phyloP scores from a whole-genome alignment of 2,329 filamentous ascomycete species.

The Huntiella moniliformis region DNA sequence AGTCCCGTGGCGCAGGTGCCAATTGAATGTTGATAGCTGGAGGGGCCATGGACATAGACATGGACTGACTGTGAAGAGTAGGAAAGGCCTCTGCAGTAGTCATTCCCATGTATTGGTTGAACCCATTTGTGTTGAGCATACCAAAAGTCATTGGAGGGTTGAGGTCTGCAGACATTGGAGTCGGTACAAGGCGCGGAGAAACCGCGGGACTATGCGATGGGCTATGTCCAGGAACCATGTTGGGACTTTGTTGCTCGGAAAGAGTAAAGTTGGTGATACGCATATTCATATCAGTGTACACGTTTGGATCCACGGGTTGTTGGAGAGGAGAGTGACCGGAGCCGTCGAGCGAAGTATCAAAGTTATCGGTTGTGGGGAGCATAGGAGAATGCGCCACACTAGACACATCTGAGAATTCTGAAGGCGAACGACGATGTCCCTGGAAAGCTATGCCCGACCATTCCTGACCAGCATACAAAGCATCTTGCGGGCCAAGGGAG shows the following conservation, averaged over 20 bases:
- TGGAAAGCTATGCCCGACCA: slow-evolving; percentile 48
- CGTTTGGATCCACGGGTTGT: slow-evolving; percentile 51
- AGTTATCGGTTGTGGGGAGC: slow-evolving; percentile 56
- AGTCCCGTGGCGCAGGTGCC: slow-evolving; percentile 40
- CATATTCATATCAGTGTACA: slow-evolving; percentile 12
- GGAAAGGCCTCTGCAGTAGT: slow-evolving; percentile 31
- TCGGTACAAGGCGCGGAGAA: slow-evolving; percentile 40
- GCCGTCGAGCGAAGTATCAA: slow-evolving; percentile 41
- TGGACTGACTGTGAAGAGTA: slow-evolving; percentile 24
- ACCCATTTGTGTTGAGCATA: slow-evolving; percentile 1
- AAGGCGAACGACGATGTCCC: slow-evolving; percentile 65
- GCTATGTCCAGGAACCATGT: slow-evolving; percentile 47
- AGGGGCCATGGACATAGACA: slow-evolving; percentile 70
- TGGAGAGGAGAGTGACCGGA: slow-evolving; percentile 65
- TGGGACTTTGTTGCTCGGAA: slow-evolving; percentile 50
- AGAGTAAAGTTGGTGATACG: slow-evolving; percentile 66
- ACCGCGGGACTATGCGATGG: slow-evolving; percentile 59
- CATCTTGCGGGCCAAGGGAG: slow-evolving; percentile 38
- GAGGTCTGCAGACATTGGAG: slow-evolving; percentile 16
- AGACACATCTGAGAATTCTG: slow-evolving; percentile 83
- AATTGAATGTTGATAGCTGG: slow-evolving; percentile 90
- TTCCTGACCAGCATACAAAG: slow-evolving; percentile 36
- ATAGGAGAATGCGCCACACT: slow-evolving; percentile 65
- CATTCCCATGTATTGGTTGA: slow-evolving; percentile 3
- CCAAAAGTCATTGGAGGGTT: slow-evolving; percentile 5